Conservation (phyloP, 129 eudicot species). For the Sambucus nigra region DNA sequence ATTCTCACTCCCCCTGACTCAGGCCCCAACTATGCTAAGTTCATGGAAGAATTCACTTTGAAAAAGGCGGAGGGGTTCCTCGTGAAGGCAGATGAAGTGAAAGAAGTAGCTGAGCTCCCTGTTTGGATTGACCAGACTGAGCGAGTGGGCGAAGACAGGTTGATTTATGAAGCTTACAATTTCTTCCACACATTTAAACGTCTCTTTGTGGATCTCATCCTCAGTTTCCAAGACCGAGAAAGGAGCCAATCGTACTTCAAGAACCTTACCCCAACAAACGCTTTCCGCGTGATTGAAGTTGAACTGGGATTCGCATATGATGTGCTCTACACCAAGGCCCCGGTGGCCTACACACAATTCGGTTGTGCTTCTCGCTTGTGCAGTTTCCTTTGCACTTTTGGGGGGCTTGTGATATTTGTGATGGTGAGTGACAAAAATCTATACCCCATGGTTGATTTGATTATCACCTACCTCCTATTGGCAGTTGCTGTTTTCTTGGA, state of each 20-base stretch:
- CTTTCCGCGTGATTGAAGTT: conserved; percentile 37
- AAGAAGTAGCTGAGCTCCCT: conserved; percentile 29
- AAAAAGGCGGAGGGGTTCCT: conserved; percentile 43
- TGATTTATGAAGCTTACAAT: conserved; percentile 25
- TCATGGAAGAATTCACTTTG: conserved; percentile 31
- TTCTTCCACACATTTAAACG: conserved; percentile 36
- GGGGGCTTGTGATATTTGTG: conserved; percentile 17
- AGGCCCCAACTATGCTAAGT: conserved; percentile 50
- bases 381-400: conserved; percentile 8
- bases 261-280: conserved; percentile 16
- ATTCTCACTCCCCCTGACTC: conserved; percentile 47
- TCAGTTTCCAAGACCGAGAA: conserved; percentile 52
- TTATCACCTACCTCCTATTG: conserved; percentile 31
- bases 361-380: conserved; percentile 29
- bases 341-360: conserved; percentile 15
- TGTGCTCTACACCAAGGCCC: conserved; percentile 48
- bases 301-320: conserved; percentile 56
- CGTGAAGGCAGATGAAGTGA: conserved; percentile 24
- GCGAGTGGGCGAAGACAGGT: conserved; percentile 2
- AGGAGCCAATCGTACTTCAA: conserved; percentile 26
- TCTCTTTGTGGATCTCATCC: conserved; percentile 52
- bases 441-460: conserved; percentile 20
- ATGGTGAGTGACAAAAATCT: conserved; percentile 12
- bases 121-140: conserved; percentile 10
- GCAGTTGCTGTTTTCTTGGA: conserved; percentile 29